These are phyloP conservation scores for Magnolia sinica DNA, from an alignment of 164 flowering plant species.

Conservation along the genomic window DNA sequence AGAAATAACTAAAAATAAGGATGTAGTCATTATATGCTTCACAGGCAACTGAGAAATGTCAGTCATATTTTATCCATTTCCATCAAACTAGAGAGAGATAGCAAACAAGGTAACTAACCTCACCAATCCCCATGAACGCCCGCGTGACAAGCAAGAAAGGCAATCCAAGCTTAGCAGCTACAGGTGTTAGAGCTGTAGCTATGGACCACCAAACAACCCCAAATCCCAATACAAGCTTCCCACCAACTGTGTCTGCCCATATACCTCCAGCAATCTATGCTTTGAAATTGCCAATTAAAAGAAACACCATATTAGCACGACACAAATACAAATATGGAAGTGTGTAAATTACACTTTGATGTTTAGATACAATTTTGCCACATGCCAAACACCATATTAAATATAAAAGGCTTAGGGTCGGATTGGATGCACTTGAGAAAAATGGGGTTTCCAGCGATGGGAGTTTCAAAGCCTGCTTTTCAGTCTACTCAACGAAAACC, in stretches of 20 bases:
- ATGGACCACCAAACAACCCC: conserved; percentile 99
- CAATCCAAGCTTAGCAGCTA: conserved; percentile 89
- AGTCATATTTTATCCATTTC: neutral
- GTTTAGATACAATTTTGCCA: too few species aligned
- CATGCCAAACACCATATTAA: too few species aligned
- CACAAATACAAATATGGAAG: too few species aligned
- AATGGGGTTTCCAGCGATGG: too few species aligned
- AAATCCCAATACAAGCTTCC: conserved; percentile 80
- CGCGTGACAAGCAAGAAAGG: conserved; percentile 88
- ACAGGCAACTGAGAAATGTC: neutral
- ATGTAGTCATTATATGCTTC: neutral
- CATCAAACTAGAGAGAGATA: neutral
- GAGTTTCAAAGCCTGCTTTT: too few species aligned
- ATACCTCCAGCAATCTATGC: conserved; percentile 94
- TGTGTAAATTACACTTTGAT: neutral
- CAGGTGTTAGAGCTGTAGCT: conserved; percentile 83
- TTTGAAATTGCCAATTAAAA: conserved; percentile 8
- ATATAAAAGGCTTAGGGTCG: too few species aligned
- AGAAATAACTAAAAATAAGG: neutral
- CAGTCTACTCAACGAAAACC: too few species aligned
- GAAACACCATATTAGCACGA: conserved; percentile 3
- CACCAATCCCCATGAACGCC: conserved; percentile 96
- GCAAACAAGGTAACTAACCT: conserved; percentile 46
- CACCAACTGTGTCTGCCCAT: conserved; percentile 97
- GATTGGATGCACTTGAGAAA: too few species aligned